Percentiles rank a stretch among this genome's conserved stretches.
These are phyloP conservation scores for Halenospora varia DNA, from an alignment of 495 filamentous ascomycete genomes.

Conservation along the genomic window DNA sequence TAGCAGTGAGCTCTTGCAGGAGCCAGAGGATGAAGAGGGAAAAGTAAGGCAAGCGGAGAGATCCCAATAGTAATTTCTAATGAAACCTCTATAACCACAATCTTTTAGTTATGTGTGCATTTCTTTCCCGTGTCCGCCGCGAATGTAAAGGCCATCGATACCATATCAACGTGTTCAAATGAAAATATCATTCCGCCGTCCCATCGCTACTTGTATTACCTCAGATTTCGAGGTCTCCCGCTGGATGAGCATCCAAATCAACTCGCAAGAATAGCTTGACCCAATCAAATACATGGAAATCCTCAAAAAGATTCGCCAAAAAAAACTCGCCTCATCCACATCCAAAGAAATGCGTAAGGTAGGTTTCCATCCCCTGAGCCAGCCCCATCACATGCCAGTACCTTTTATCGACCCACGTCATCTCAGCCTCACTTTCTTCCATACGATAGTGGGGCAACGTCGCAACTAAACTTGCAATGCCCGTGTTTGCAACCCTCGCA, in stretches of 20 bases:
- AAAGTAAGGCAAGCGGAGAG: not conserved
- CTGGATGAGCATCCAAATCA: not conserved
- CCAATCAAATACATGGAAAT: not conserved
- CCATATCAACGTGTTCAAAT: not conserved
- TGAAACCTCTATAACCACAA: not conserved
- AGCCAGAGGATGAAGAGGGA: not conserved
- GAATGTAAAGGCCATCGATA: not conserved
- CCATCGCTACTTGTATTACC: not conserved
- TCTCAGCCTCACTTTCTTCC: not conserved
- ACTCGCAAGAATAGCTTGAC: not conserved
- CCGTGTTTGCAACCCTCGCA: constrained; percentile 49
- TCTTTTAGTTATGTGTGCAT: not conserved
- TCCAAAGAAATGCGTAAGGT: not conserved
- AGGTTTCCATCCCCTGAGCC: not conserved
- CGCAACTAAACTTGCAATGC: constrained; percentile 29
- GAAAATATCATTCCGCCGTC: not conserved
- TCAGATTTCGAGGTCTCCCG: not conserved
- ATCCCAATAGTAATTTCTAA: not conserved
- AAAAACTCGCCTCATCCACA: not conserved
- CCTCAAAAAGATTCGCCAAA: not conserved
- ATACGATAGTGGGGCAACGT: too few species aligned
- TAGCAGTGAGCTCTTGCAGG: not conserved
- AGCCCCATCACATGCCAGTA: not conserved
- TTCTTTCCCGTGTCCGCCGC: not conserved
- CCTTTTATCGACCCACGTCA: not conserved